Evolutionary conservation across 371 early-diverging fungal species (phyloP).

Genomic region (Rhizomucor miehei): DNA sequence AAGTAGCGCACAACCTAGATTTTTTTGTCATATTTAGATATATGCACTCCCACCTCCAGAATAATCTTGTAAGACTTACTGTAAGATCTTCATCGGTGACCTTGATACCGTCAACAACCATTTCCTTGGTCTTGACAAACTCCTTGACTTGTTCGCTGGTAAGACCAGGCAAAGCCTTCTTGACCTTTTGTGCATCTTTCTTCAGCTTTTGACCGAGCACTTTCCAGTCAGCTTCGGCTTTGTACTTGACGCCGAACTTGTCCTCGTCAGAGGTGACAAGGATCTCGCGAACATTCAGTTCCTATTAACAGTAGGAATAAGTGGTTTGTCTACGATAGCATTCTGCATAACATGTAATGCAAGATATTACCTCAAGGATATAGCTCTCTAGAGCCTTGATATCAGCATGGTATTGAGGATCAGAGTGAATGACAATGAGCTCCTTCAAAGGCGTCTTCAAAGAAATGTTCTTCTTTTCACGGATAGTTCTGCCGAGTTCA

Average conservation of each 20-base stretch:
- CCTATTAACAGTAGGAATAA: conserved; percentile 90
- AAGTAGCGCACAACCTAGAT: conserved; percentile 74
- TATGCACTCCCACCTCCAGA: too few species aligned
- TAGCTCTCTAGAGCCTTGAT: conserved; percentile 78
- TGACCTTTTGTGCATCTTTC: conserved; percentile 87
- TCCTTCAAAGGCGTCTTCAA: conserved; percentile 98
- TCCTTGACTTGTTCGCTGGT: conserved; percentile 79
- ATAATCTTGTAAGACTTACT: too few species aligned
- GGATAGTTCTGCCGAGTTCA: conserved; percentile 92
- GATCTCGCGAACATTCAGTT: conserved; percentile 89
- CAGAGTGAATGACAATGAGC: conserved; percentile 89
- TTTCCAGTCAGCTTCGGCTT: conserved; percentile 88
- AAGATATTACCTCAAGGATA: conserved; percentile 64
- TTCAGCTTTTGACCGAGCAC: conserved; percentile 87
- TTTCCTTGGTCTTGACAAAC: conserved; percentile 65
- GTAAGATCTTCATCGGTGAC: conserved; percentile 83
- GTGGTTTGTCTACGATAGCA: background rate
- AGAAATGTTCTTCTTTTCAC: conserved; percentile 93
- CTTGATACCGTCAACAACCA: conserved; percentile 80
- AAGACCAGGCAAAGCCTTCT: conserved; percentile 81
- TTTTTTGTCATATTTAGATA: too few species aligned
- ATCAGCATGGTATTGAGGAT: conserved; percentile 87
- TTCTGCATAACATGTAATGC: background rate
- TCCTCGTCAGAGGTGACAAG: conserved; percentile 88
- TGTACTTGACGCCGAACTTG: conserved; percentile 90